phyloP scores from a whole-genome alignment of 345 rosid species.

The Bruguiera sexangula region DNA sequence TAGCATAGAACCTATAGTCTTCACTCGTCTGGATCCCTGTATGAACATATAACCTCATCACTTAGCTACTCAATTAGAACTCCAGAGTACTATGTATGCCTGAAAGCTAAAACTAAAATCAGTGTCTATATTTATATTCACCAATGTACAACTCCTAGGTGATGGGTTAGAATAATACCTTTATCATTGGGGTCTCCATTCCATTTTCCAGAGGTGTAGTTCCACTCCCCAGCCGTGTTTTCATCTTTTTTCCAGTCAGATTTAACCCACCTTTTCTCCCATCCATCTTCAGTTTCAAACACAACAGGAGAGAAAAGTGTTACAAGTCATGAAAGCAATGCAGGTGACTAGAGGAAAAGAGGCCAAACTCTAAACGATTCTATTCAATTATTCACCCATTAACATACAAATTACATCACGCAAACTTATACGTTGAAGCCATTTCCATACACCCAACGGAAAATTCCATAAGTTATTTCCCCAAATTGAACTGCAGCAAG shows the following conservation, averaged over 20 bases:
- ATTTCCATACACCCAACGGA: neutral
- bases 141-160: neutral
- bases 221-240: constrained; percentile 84
- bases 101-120: neutral
- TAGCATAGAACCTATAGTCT: constrained; percentile 95
- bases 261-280: constrained; percentile 87
- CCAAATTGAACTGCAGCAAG: neutral
- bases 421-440: too few relatives aligned
- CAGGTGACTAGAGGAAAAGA: neutral
- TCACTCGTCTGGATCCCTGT: constrained; percentile 97
- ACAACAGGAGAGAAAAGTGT: neutral
- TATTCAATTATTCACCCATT: too few relatives aligned
- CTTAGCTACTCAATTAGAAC: neutral
- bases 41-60: constrained; percentile 1
- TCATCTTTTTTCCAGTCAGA: constrained; percentile 97
- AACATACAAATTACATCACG: too few relatives aligned
- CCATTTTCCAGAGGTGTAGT: constrained; percentile 91
- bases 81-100: neutral
- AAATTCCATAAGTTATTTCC: neutral
- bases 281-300: constrained; percentile 55
- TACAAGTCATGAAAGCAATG: neutral
- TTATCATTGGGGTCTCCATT: constrained; percentile 76
- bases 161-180: constrained; percentile 39
- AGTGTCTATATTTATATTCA: neutral
- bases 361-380: too few relatives aligned